Base-by-base conservation (phyloP, 2,329 filamentous ascomycete genomes). In the Fonsecaea nubica region DNA sequence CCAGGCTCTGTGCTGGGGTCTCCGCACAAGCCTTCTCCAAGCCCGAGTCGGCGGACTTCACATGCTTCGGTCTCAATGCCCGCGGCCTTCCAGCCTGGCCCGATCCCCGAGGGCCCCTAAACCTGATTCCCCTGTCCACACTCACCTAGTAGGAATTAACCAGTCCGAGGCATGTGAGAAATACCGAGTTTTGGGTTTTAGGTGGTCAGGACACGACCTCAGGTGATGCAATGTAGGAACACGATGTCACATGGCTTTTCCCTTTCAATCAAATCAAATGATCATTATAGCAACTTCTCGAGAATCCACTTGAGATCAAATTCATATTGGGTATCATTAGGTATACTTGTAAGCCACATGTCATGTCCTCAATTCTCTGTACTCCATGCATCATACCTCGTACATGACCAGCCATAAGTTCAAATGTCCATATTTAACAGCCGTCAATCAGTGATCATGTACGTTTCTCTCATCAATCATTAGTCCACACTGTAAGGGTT, bases 81-180 rank as follows among this genome's bases (percentile, higher is more conserved):
- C 35, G 32, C 53, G n/a, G 13, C 32, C 53, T 38, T 36, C 53
- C 30, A 38, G 53, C 30, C 18, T 30, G 40, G 40, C 40, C 15
- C 40, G 38, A 42, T 9, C 18, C 45, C 45, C n/a, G n/a, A 48
- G n/a, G 18, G 42, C 8, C 7, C n/a, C n/a, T 21, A 21, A 12
- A 13, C 18, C 12, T 25, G 10, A 50, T 50, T 50, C 45, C 13
- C 12, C 18, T 6, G 6, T 50, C 5, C n/a, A 30, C 45, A 4
- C 18, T 30, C 18, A 2, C 25, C 25, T 25, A 25, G 25, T 25
- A 50, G 45, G 18, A 8, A 10, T 25, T 18, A 45, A 18, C 12
- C 18, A 25, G 45, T 50, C 45, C 45, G 45, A 50, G 45, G 45
- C 45, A 50, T 50, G 45, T 50, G 45, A 50, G 30, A 50, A 50